phyloP scores from a whole-genome alignment of 345 rosid species.

The Camelina sativa region DNA sequence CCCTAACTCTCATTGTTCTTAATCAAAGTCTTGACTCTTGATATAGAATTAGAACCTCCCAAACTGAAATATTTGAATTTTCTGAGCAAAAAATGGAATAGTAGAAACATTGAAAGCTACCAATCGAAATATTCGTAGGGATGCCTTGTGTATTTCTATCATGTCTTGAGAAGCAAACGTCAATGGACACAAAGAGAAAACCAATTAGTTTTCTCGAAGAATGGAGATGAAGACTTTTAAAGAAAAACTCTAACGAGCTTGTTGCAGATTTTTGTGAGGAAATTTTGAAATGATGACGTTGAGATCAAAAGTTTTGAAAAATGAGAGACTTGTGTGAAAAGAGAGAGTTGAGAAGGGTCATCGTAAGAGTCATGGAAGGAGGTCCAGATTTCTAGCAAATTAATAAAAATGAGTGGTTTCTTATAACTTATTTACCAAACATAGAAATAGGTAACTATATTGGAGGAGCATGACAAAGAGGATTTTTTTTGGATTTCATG shows the following conservation, averaged over 20 bases:
- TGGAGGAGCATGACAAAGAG: conserved; percentile 29
- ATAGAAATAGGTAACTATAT: conserved; percentile 45
- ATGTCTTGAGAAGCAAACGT: conserved; percentile 27
- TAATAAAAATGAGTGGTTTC: conserved; percentile 42
- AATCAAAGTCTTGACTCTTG: conserved; percentile 22
- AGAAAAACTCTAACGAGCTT: conserved; percentile 21
- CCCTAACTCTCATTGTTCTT: conserved; percentile 42
- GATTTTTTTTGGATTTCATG: conserved; percentile 2
- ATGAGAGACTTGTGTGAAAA: conserved; percentile 33
- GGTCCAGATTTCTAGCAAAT: conserved; percentile 50
- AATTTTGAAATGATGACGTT: conserved; percentile 31
- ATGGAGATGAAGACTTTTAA: neutral
- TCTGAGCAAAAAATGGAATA: conserved; percentile 48
- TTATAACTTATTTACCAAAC: conserved; percentile 4
- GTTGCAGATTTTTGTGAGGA: neutral
- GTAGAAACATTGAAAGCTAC: conserved; percentile 24
- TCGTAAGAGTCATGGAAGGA: conserved; percentile 44
- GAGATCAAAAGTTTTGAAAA: conserved; percentile 24
- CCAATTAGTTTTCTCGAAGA: neutral
- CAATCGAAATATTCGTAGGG: neutral
- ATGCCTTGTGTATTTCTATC: conserved; percentile 23
- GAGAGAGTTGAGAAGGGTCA: conserved; percentile 36
- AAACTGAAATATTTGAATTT: conserved; percentile 16
- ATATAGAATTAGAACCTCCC: conserved; percentile 25
- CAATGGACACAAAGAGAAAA: conserved; percentile 14